Conservation (phyloP, 768 basidiomycete genomes). For the Rhodotorula graminis region DNA sequence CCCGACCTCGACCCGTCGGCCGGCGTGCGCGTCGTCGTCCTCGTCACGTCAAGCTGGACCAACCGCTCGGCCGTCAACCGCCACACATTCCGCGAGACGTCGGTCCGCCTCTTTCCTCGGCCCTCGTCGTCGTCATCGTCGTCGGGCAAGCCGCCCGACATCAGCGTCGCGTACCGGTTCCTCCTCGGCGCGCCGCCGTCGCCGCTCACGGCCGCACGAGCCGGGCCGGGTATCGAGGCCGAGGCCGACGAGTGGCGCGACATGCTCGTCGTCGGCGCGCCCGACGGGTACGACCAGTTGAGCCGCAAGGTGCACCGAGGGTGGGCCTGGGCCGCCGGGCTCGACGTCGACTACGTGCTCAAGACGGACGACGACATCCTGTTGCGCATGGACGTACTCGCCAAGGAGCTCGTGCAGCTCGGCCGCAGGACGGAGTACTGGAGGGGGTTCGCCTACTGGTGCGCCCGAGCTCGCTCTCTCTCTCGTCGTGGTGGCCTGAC, state of each 20-base stretch:
- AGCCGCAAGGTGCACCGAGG: slow-evolving; percentile 28
- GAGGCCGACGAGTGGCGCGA: slow-evolving; percentile 31
- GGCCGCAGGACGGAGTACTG: slow-evolving; percentile 32
- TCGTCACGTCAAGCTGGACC: slow-evolving; percentile 36
- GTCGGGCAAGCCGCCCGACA: neutral
- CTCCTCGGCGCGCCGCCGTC: slow-evolving; percentile 35
- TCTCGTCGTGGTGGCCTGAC: neutral
- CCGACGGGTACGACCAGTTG: slow-evolving; percentile 12
- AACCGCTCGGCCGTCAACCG: slow-evolving; percentile 21
- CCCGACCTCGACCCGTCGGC: neutral
- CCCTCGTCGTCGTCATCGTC: neutral
- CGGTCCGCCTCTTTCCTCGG: slow-evolving; percentile 21
- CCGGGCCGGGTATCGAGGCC: slow-evolving; percentile 29
- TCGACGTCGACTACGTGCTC: slow-evolving; percentile 35
- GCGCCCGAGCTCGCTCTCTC: neutral
- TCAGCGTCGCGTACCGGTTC: slow-evolving; percentile 35
- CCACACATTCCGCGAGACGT: slow-evolving; percentile 32
- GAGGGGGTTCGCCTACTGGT: slow-evolving; percentile 36
- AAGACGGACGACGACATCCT: slow-evolving; percentile 38
- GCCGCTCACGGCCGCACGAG: slow-evolving; percentile 13
- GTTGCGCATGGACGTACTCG: slow-evolving; percentile 29
- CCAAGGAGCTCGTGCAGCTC: slow-evolving; percentile 26
- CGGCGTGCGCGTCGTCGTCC: slow-evolving; percentile 23
- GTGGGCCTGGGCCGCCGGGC: slow-evolving; percentile 25
- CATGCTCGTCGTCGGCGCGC: slow-evolving; percentile 27